Evolutionary conservation across 2,329 filamentous ascomycete species (phyloP).

Genomic region (Pseudogymnoascus sp.): DNA sequence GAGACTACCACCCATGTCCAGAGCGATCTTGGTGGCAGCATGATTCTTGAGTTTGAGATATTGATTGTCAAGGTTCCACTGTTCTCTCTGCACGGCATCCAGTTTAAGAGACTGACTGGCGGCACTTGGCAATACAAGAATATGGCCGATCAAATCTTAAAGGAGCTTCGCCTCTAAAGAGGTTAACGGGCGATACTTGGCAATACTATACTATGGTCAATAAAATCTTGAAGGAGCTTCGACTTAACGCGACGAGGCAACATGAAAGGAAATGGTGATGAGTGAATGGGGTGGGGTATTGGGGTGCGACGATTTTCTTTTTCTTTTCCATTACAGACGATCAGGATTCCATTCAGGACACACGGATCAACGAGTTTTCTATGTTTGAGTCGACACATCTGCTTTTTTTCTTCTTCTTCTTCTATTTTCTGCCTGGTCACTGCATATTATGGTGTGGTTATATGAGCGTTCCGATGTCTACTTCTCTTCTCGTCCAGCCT

Average conservation of each 20-base stretch:
- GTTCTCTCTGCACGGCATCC: constrained; percentile 85
- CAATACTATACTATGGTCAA: constrained; percentile 98
- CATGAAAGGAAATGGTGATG: not conserved
- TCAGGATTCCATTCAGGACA: not conserved
- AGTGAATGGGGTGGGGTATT: not conserved
- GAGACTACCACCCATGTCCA: constrained; percentile 91
- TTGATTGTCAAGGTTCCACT: constrained; percentile 96
- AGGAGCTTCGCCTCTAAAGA: constrained; percentile 89
- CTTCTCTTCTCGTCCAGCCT: constrained; percentile 3
- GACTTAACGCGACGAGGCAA: not conserved
- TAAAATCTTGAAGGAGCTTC: constrained; percentile 66
- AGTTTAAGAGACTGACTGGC: constrained; percentile 93
- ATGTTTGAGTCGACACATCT: constrained; percentile 8
- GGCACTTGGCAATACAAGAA: constrained; percentile 99
- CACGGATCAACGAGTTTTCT: constrained; percentile 8
- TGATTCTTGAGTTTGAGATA: constrained; percentile 87
- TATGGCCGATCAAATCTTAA: constrained; percentile 92
- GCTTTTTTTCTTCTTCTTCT: not conserved
- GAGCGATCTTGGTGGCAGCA: constrained; percentile 74
- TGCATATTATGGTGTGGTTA: constrained; percentile 6
- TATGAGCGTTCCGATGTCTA: constrained; percentile 7
- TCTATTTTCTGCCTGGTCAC: constrained; percentile 7
- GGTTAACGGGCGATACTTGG: constrained; percentile 89
- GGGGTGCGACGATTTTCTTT: not conserved
- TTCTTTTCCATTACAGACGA: not conserved